Evolutionary conservation across 2,329 filamentous ascomycete genomes (phyloP), one percentile per base, ranked within the genome.

Genomic region (Exophiala sideris): DNA sequence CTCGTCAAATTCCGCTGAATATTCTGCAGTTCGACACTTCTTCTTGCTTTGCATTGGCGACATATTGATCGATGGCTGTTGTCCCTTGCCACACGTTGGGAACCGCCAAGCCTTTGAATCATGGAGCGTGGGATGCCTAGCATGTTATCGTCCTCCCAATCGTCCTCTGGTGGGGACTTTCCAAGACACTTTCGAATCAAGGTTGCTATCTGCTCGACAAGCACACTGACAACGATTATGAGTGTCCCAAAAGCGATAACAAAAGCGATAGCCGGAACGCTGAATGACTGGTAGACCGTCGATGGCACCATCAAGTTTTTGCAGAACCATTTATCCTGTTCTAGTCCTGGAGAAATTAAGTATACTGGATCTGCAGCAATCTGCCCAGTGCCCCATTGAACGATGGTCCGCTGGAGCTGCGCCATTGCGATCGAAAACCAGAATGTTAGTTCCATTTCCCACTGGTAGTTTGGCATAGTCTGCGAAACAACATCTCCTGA

Each of bases 391-490:
- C 48, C 56, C 45, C 52, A 57, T 32, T 59, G 32, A 14, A 52
- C 48, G 20, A 57, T 32, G 4, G 34, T 50, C 10, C 54, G 52
- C 40, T 61, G 60, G 8, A 62, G 40, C 16, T 59, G 56, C 12
- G 56, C 58, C 55, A 62, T 59, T 12, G 56, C 46, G 44, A 61
- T 53, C 16, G 51, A 53, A 39, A 59, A 51, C 52, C 56, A 62
- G 39, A 52, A 59, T 16, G 45, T 35, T 9, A 62, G 18, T 29
- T 62, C 58, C 6, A 14, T 40, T 34, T 50, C 34, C 58, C 58
- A 62, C 44, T 62, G 60, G 20, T 58, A 39, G 20, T 50, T 45
- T 3, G 60, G 58, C 44, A 62, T 32, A 32, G 42, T 16, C 12
- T 7, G 36, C 10, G 59, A 57, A 18, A 62, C 12, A 3, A 54